phyloP scores from a whole-genome alignment of 164 flowering plant species.

The Umbellularia californica region DNA sequence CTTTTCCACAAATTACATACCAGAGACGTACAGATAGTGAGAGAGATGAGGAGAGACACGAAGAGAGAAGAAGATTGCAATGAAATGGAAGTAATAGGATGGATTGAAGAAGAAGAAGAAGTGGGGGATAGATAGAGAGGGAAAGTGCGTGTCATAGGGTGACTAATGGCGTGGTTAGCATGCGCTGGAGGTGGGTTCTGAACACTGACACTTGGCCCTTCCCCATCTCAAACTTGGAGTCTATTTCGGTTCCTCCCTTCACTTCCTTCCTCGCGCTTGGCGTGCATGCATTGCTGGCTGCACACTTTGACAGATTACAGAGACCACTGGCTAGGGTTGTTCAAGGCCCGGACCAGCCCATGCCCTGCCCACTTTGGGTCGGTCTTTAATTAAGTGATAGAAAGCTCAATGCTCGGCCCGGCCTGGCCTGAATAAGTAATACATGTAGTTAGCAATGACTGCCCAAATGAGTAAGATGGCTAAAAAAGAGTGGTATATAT shows the following conservation, averaged over 20 bases:
- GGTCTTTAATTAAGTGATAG: too few species aligned
- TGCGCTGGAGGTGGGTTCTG: conserved; percentile 12
- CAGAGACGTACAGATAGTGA: neutral
- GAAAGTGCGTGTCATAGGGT: conserved; percentile 1
- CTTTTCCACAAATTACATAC: neutral
- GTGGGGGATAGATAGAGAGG: neutral
- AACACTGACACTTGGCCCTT: conserved; percentile 11
- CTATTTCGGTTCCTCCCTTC: neutral
- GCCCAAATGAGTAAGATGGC: too few species aligned
- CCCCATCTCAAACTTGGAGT: neutral
- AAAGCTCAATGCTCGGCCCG: too few species aligned
- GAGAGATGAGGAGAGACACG: neutral
- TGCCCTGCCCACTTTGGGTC: neutral
- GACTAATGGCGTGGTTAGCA: conserved; percentile 14
- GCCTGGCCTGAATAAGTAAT: neutral
- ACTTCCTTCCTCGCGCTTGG: conserved; percentile 2
- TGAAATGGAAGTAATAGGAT: too few species aligned
- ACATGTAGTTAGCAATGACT: too few species aligned
- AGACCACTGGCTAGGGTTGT: neutral
- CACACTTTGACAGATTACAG: neutral
- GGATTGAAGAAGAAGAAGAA: neutral
- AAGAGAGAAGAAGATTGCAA: neutral
- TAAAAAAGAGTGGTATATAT: too few species aligned
- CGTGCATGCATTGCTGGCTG: conserved; percentile 1
- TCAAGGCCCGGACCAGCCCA: too few species aligned